Base-by-base conservation (phyloP, 2,329 filamentous ascomycete species). In the Thelonectria olida region DNA sequence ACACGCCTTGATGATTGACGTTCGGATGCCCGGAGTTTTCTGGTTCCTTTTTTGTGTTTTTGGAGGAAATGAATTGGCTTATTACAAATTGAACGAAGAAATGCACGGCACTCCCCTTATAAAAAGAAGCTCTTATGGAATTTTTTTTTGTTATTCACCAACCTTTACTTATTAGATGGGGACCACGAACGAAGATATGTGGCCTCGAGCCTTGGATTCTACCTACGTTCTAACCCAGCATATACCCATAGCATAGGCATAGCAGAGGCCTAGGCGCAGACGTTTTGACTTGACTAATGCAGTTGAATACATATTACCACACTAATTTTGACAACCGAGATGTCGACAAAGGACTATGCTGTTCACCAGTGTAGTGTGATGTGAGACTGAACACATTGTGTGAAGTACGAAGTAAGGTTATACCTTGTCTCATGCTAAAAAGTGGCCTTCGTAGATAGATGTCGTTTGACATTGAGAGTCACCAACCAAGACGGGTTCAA, bases 161-260 rank as follows among this genome's bases (percentile, higher is more conserved):
- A n/a, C 41, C 31, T 34, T 13, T 15, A 2, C 31, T 34, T 34
- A 52, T 34, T 27, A 57, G 44, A 41, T 48, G 25, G 25, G 42
- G 49, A 50, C 22, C 39, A 22, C 39, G 4, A 20, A 53, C 31
- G 38, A 55, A 45, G 61, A 60, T 54, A 61, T 66, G 66, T 56
- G 61, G 52, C 58, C 52, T 39, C 48, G 53, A 36, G 39, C 23
- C 55, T 61, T 39, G 45, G 54, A 49, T 58, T 62, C 58, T 64
- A 71, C 57, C 64, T 75, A 67, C 68, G 65, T 73, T 75, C 67
- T 71, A 74, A 71, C 70, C n/a, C 22, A 15, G 22, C 22, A 75
- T 75, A 76, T 76, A 76, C 72, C 74, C 73, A 66, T n/a, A n/a
- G n/a, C 73, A 73, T 42, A 42, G 17, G 69, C 74, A 76, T 73